Conservation (phyloP, 2,329 filamentous ascomycete genomes). For the Fusarium humuli region DNA sequence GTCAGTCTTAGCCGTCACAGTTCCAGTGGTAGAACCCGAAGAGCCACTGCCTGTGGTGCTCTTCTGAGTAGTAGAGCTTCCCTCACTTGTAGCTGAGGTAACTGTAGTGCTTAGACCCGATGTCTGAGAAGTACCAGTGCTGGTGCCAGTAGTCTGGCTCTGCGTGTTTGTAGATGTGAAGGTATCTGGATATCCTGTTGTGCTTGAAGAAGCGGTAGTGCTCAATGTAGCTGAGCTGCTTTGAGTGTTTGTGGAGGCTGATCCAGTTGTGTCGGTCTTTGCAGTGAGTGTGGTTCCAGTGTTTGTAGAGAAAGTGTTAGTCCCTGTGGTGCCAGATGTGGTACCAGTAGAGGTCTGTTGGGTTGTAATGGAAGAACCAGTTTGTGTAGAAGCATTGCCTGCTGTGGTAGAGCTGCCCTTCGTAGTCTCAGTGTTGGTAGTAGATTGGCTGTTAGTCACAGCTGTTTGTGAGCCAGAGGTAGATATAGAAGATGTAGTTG, state of each 20-base stretch:
- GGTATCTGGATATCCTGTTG: not conserved
- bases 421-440: not conserved
- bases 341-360: not conserved
- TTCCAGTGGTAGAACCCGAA: not conserved
- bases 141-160: not conserved
- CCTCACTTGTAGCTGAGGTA: constrained; percentile 17
- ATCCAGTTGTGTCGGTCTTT: not conserved
- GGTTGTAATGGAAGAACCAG: not conserved
- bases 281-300: not conserved
- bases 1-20: not conserved
- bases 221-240: constrained; percentile 21
- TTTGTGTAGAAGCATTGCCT: not conserved
- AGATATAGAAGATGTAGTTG: not conserved
- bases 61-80: not conserved
- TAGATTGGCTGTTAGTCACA: not conserved
- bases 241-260: not conserved
- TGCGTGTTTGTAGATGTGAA: not conserved
- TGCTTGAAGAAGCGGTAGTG: constrained; percentile 14
- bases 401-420: constrained; percentile 6
- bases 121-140: not conserved
- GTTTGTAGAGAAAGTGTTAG: not conserved
- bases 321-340: not conserved
- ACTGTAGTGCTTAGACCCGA: not conserved
- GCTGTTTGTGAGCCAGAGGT: not conserved
- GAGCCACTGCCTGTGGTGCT: constrained; percentile 1